Percentiles rank a stretch among this genome's conserved stretches.
These are phyloP conservation scores for Diaporthe eres DNA, from an alignment of 2,329 filamentous ascomycete genomes.

Conservation along the genomic window DNA sequence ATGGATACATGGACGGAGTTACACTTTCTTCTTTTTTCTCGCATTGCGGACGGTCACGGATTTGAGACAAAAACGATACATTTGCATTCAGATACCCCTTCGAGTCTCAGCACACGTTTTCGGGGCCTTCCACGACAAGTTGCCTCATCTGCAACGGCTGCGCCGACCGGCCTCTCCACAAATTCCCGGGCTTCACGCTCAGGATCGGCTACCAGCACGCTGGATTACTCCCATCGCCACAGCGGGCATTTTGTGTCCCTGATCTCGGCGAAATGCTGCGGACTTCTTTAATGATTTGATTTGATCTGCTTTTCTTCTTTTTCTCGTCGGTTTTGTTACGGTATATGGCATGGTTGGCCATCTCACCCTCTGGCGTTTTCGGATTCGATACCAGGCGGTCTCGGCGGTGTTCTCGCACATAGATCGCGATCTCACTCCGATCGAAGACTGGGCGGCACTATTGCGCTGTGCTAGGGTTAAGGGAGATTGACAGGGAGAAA, in stretches of 20 bases:
- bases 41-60: constrained; percentile 42
- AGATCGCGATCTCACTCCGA: constrained; percentile 34
- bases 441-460: constrained; percentile 19
- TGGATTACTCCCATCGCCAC: constrained; percentile 11
- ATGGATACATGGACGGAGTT: constrained; percentile 38
- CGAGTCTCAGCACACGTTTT: constrained; percentile 39
- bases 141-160: constrained; percentile 2
- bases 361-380: constrained; percentile 40
- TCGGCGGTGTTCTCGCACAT: constrained; percentile 35
- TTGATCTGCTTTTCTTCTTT: constrained; percentile 43
- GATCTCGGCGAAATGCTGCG: constrained; percentile 29
- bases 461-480: constrained; percentile 4
- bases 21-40: constrained; percentile 30
- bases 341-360: constrained; percentile 40
- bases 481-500: not conserved
- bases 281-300: constrained; percentile 39
- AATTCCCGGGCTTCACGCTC: not conserved
- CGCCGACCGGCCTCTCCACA: not conserved
- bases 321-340: constrained; percentile 45
- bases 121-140: constrained; percentile 17
- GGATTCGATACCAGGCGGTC: constrained; percentile 41
- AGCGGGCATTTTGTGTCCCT: not conserved
- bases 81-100: constrained; percentile 42
- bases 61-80: constrained; percentile 42
- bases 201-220: not conserved